Evolutionary conservation across 2,329 filamentous ascomycete genomes (phyloP).

Genomic region (Colletotrichum zoysiae): DNA sequence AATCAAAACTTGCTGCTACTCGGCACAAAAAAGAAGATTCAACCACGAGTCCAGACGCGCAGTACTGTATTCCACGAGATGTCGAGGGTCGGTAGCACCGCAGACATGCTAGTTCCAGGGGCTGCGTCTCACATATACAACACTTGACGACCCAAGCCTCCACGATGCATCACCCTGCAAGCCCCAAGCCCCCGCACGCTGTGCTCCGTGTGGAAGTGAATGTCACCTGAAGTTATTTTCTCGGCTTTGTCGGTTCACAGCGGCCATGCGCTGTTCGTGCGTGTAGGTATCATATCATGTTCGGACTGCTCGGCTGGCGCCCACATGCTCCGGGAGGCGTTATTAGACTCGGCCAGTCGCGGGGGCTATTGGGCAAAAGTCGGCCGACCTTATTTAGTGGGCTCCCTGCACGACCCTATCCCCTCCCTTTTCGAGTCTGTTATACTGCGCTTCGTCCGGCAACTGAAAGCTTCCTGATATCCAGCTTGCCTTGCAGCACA

Average conservation of each 20-base stretch:
- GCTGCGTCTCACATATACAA: conserved; percentile 32
- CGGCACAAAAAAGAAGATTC: not conserved
- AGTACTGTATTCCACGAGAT: conserved; percentile 28
- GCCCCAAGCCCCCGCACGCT: not conserved
- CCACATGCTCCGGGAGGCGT: not conserved
- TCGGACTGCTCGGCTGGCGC: conserved; percentile 8
- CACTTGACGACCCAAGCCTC: conserved; percentile 4
- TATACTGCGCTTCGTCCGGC: not conserved
- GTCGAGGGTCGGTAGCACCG: conserved; percentile 25
- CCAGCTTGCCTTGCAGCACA: not conserved
- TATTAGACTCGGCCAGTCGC: conserved; percentile 11
- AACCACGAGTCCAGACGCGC: not conserved
- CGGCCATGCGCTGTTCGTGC: not conserved
- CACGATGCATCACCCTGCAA: conserved; percentile 13
- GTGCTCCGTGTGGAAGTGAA: not conserved
- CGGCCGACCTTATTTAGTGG: conserved; percentile 33
- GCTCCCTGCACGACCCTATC: conserved; percentile 19
- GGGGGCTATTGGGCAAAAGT: not conserved
- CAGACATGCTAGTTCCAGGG: conserved; percentile 18
- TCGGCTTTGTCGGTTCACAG: not conserved
- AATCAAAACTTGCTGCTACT: not conserved
- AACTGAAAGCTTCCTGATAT: not conserved
- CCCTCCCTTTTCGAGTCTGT: conserved; percentile 13
- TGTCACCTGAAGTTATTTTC: conserved; percentile 4
- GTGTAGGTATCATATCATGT: not conserved